Percentiles rank a stretch among this genome's conserved stretches.
Conservation (phyloP, 2,329 filamentous ascomycete genomes). For the Fusarium robinianum region DNA sequence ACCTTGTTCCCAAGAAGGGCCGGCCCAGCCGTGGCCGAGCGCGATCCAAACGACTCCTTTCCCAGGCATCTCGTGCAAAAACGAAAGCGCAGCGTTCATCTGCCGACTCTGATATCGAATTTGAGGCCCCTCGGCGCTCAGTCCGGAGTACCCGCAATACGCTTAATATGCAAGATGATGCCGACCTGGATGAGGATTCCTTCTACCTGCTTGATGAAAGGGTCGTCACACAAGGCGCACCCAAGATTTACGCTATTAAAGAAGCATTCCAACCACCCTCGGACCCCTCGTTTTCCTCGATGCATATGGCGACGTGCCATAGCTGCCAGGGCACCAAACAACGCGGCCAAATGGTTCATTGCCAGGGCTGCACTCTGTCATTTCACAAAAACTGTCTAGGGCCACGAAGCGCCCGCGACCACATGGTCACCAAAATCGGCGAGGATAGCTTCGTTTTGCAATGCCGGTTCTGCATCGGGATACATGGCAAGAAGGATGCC, state of each 20-base stretch:
- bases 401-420: constrained; percentile 73
- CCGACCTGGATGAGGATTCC: constrained; percentile 62
- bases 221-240: constrained; percentile 45
- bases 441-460: constrained; percentile 82
- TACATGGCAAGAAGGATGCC: constrained; percentile 68
- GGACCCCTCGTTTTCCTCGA: constrained; percentile 68
- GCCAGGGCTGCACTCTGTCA: constrained; percentile 84
- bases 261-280: constrained; percentile 71
- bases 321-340: constrained; percentile 60
- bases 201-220: constrained; percentile 56
- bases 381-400: constrained; percentile 88
- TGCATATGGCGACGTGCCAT: constrained; percentile 74
- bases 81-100: too few species aligned
- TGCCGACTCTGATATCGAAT: constrained; percentile 55
- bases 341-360: constrained; percentile 75
- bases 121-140: constrained; percentile 57
- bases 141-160: constrained; percentile 50
- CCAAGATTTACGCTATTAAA: constrained; percentile 66
- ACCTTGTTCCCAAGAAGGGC: constrained; percentile 37
- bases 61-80: constrained; percentile 17
- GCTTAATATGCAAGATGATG: constrained; percentile 55
- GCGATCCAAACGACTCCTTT: constrained; percentile 28
- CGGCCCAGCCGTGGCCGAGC: constrained; percentile 29
- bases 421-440: constrained; percentile 84
- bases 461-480: constrained; percentile 81